A percentile compares a stretch with the other conserved stretches of the same genome.
phyloP scores from a whole-genome alignment of 2,329 filamentous ascomycete genomes.

The Zasmidium citrigriseum region DNA sequence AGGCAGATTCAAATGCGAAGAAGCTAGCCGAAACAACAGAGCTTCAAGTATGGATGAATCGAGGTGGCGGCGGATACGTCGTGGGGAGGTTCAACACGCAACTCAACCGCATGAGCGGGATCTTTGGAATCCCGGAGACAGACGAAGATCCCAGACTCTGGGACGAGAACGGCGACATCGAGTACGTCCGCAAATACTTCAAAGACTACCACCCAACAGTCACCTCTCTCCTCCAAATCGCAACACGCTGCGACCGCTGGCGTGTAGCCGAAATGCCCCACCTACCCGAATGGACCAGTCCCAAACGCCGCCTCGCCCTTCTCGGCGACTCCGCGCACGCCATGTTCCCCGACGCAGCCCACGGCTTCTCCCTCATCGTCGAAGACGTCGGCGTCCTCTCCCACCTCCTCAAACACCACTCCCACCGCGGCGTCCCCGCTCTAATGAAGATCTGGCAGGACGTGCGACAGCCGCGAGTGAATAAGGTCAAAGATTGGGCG shows the following conservation, averaged over 20 bases:
- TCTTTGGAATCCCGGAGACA: slow-evolving; percentile 4
- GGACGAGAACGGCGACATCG: slow-evolving; percentile 10
- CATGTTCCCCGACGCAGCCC: slow-evolving; percentile 12
- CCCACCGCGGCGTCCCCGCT: background rate
- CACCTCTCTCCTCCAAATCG: slow-evolving; percentile 1
- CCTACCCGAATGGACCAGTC: slow-evolving; percentile 5
- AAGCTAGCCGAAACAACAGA: background rate
- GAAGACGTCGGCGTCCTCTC: slow-evolving; percentile 11
- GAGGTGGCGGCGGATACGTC: slow-evolving; percentile 2
- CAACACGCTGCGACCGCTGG: slow-evolving; percentile 11
- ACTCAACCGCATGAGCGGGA: background rate
- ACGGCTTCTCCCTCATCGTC: slow-evolving; percentile 11
- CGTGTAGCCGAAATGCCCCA: slow-evolving; percentile 9
- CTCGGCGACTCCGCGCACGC: slow-evolving; percentile 14
- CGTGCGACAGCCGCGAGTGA: slow-evolving; percentile 4
- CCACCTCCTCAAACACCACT: slow-evolving; percentile 1
- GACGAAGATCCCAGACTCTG: slow-evolving; percentile 5
- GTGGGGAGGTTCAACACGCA: background rate
- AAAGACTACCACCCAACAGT: background rate
- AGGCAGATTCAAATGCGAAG: background rate
- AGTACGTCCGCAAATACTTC: slow-evolving; percentile 5
- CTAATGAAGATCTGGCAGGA: slow-evolving; percentile 10
- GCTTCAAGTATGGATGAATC: slow-evolving; percentile 5
- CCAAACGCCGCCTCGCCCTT: slow-evolving; percentile 2
- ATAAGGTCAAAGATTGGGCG: slow-evolving; percentile 8